phyloP scores from a whole-genome alignment of 106 monocot species.

The Dendrobium nobile region DNA sequence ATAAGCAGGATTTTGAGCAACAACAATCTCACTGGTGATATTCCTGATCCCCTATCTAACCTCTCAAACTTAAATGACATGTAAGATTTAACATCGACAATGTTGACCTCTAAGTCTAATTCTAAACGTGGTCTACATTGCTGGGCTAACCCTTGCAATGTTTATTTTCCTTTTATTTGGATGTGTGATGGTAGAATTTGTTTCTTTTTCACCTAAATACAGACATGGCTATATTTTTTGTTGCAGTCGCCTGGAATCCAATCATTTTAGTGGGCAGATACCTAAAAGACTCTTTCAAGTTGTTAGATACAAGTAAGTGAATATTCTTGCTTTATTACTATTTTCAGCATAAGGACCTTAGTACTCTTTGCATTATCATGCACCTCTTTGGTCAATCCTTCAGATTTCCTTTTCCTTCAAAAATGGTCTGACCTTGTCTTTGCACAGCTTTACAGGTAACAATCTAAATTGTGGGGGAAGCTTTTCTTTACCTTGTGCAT shows the following conservation, averaged over 20 bases:
- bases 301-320: constrained; percentile 64
- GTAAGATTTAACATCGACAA: constrained; percentile 28
- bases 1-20: constrained; percentile 66
- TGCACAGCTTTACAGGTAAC: constrained; percentile 80
- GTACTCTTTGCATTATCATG: background rate
- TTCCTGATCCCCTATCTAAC: constrained; percentile 69
- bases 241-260: constrained; percentile 59
- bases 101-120: background rate
- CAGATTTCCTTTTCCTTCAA: background rate
- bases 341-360: background rate
- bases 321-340: background rate
- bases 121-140: background rate
- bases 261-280: constrained; percentile 64
- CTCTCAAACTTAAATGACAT: constrained; percentile 51
- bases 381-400: background rate
- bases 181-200: background rate
- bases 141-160: background rate
- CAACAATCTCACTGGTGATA: constrained; percentile 67
- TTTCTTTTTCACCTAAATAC: background rate
- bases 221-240: background rate
- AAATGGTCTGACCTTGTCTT: constrained; percentile 3
- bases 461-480: constrained; percentile 62
- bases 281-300: constrained; percentile 55
- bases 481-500: constrained; percentile 37
- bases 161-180: background rate